phyloP scores from a whole-genome alignment of 2,329 filamentous ascomycete genomes.

The Penicillium decumbens region DNA sequence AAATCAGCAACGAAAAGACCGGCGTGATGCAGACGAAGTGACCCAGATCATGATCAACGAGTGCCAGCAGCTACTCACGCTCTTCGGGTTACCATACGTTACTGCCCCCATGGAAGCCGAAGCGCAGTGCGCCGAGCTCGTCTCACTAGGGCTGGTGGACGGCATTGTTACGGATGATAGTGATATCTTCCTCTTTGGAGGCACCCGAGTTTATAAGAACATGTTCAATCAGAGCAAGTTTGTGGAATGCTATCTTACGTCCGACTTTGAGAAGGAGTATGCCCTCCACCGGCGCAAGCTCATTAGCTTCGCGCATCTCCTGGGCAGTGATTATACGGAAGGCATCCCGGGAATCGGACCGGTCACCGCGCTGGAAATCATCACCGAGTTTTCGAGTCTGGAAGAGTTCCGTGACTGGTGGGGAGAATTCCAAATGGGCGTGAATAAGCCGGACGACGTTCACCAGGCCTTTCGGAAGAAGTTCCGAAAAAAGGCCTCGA shows the following conservation, averaged over 20 bases:
- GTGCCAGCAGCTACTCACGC: constrained; percentile 80
- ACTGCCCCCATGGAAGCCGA: constrained; percentile 99
- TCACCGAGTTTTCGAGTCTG: constrained; percentile 77
- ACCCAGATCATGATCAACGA: constrained; percentile 94
- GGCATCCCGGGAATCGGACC: constrained; percentile 86
- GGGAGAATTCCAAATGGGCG: constrained; percentile 68
- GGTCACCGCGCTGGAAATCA: constrained; percentile 88
- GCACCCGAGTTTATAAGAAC: constrained; percentile 96
- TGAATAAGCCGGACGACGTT: constrained; percentile 53
- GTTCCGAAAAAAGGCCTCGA: constrained; percentile 76
- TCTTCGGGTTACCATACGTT: constrained; percentile 94
- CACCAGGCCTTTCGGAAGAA: constrained; percentile 71
- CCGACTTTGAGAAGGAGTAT: constrained; percentile 83
- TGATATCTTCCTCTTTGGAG: constrained; percentile 94
- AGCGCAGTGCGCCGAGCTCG: constrained; percentile 91
- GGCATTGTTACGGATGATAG: constrained; percentile 97
- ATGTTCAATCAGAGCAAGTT: constrained; percentile 99
- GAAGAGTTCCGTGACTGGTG: constrained; percentile 84
- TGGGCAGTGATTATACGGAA: constrained; percentile 93
- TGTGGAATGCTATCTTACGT: constrained; percentile 86
- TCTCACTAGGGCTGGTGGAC: constrained; percentile 80
- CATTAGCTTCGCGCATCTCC: constrained; percentile 81
- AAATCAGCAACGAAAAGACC: constrained; percentile 93
- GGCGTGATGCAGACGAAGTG: constrained; percentile 88
- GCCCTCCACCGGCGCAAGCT: constrained; percentile 80